Percentiles rank a stretch among this genome's conserved stretches.
Evolutionary conservation across 2,329 filamentous ascomycete species (phyloP).

Genomic region (Plenodomus biglobosus): DNA sequence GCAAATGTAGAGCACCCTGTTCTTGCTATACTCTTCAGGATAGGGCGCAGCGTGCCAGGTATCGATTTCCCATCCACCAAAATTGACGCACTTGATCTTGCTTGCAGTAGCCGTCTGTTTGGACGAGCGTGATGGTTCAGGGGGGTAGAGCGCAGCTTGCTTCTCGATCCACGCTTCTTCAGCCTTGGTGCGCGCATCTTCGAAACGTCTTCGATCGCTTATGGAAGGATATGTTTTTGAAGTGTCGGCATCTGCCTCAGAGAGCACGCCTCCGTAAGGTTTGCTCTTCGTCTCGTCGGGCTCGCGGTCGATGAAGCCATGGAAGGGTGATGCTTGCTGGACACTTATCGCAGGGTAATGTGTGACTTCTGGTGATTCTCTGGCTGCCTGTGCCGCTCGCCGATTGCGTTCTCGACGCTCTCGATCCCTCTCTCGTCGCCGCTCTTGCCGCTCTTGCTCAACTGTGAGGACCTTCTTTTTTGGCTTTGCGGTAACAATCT

Average conservation of each 20-base stretch:
- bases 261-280: constrained; percentile 91
- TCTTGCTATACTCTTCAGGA: constrained; percentile 96
- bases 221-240: constrained; percentile 80
- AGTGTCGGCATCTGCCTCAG: constrained; percentile 86
- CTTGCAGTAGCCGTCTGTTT: constrained; percentile 85
- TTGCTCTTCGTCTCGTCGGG: constrained; percentile 87
- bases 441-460: constrained; percentile 36
- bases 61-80: constrained; percentile 96
- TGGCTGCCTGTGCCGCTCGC: constrained; percentile 47
- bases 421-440: constrained; percentile 37
- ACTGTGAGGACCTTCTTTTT: constrained; percentile 49
- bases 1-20: constrained; percentile 96
- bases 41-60: constrained; percentile 99
- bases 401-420: constrained; percentile 50
- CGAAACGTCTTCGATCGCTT: constrained; percentile 81
- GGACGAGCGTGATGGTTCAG: constrained; percentile 53
- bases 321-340: constrained; percentile 76
- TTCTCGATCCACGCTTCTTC: constrained; percentile 87
- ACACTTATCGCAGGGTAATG: constrained; percentile 63
- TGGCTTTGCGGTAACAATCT: constrained; percentile 61
- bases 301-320: constrained; percentile 86
- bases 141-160: constrained; percentile 65
- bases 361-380: constrained; percentile 49
- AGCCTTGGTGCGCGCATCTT: constrained; percentile 84
- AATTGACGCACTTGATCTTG: constrained; percentile 98